These are phyloP conservation scores for Canariomyces notabilis DNA, from an alignment of 2,329 filamentous ascomycete species.

Conservation along the genomic window DNA sequence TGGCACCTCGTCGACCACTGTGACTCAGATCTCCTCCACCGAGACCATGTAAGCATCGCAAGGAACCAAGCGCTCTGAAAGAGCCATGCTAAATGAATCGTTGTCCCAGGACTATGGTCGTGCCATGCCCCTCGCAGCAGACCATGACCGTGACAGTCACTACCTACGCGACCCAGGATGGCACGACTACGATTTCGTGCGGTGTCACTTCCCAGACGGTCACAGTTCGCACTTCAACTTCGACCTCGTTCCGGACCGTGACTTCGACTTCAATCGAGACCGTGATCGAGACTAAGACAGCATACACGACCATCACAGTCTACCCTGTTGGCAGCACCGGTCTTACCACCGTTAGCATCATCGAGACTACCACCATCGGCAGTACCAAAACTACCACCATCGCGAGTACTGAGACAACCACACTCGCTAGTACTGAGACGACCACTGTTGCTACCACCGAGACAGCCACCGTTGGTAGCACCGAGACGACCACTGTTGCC, in stretches of 20 bases:
- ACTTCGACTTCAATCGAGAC: neutral
- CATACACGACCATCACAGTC: neutral
- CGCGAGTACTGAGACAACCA: neutral
- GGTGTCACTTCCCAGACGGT: neutral
- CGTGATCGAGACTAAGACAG: neutral
- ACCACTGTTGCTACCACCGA: no score
- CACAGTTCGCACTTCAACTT: neutral
- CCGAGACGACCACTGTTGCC: neutral
- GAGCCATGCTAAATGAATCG: neutral
- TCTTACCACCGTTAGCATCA: neutral
- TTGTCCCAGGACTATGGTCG: neutral
- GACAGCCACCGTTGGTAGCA: neutral
- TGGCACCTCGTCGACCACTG: neutral
- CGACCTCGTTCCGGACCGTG: neutral
- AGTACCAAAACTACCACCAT: neutral
- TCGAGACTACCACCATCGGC: neutral
- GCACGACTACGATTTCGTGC: neutral
- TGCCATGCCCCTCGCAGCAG: neutral
- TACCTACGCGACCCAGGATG: conserved; percentile 1
- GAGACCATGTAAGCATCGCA: neutral
- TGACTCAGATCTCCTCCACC: conserved; percentile 3
- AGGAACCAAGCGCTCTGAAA: no score
- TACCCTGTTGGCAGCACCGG: neutral
- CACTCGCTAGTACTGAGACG: no score
- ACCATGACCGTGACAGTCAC: conserved; percentile 17